Evolutionary conservation across 1,139 yeast genomes (phyloP), one percentile per base, ranked within the genome.

Genomic region (Scheffersomyces segobiensis): DNA sequence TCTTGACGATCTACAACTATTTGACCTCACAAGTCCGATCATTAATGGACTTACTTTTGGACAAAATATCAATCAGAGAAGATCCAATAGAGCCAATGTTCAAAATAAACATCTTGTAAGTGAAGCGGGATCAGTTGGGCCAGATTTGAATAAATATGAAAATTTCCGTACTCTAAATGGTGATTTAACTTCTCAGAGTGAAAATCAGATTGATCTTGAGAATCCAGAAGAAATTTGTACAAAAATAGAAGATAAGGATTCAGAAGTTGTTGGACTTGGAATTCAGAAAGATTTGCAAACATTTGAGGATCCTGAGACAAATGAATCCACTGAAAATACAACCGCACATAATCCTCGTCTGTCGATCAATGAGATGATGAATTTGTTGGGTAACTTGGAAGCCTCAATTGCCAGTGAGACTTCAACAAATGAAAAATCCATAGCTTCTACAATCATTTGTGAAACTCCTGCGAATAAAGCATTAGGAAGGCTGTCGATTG

Each of bases 21-120:
- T 64, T 59, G 81, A 76, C 53, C 61, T 74, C 10, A 70, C 66
- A 55, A 75, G 80, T 42, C 82, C 81, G 1, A 61, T 78, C 10
- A 73, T 78, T 17, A 77, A 75, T 60, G 81, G 82, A 0, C 63
- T 78, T 21, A 78, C 79, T 1, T 64, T 77, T 20, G 81, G 81
- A 0, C 66, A 67, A 19, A 72, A 70, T 59, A 57, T 71, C 39
- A 24, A 24, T 21, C 50, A 10, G 18, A 21, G 26, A 20, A 20
- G 26, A 14, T 21, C 26, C 21, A 48, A 48, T 20, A 17, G 26
- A 14, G 50, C 50, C 5, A 21, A 48, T 21, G 8, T 20, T 48
- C 21, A 21, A 14, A 48, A 48, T 48, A 48, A 48, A 6, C 18
- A 12, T 17, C n/a, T 48, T 8, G 24, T 48, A 14, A 14, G 17